Percentiles rank a stretch among this genome's conserved stretches.
These are phyloP conservation scores for Megacollybia marginata DNA, from an alignment of 768 basidiomycete genomes.

Conservation along the genomic window DNA sequence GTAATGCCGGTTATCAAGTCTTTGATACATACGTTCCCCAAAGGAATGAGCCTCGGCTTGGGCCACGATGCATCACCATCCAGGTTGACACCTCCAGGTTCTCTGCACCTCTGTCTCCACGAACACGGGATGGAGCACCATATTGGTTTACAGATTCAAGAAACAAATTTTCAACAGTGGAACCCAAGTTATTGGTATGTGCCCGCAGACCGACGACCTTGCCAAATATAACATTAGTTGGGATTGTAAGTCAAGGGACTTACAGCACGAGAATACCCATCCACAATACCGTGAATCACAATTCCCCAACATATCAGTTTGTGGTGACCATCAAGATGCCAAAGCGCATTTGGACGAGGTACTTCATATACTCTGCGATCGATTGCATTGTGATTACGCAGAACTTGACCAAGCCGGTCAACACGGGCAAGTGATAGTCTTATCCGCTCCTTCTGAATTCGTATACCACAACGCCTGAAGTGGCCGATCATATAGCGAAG, in stretches of 20 bases:
- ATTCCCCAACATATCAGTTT: too few species aligned
- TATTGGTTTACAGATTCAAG: neutral
- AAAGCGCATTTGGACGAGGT: constrained; percentile 1
- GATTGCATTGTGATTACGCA: neutral
- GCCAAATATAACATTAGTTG: neutral
- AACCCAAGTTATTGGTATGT: neutral
- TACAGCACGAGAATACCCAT: neutral
- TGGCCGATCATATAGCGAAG: constrained; percentile 9
- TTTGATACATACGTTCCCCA: constrained; percentile 5
- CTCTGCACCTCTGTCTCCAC: constrained; percentile 2
- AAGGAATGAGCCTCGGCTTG: constrained; percentile 2
- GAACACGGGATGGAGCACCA: constrained; percentile 1
- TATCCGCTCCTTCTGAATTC: constrained; percentile 9
- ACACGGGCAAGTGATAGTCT: too few species aligned
- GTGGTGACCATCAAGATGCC: too few species aligned
- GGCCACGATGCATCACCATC: too few species aligned
- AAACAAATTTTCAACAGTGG: neutral
- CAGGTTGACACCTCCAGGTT: too few species aligned
- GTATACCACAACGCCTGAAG: constrained; percentile 6
- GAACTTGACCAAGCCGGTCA: constrained; percentile 6
- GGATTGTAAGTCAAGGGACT: neutral
- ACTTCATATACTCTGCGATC: neutral
- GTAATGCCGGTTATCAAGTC: too few species aligned
- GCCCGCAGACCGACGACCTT: neutral
- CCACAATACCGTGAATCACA: too few species aligned